phyloP scores from a whole-genome alignment of 805 yeast genomes.

The Candida suzukii region DNA sequence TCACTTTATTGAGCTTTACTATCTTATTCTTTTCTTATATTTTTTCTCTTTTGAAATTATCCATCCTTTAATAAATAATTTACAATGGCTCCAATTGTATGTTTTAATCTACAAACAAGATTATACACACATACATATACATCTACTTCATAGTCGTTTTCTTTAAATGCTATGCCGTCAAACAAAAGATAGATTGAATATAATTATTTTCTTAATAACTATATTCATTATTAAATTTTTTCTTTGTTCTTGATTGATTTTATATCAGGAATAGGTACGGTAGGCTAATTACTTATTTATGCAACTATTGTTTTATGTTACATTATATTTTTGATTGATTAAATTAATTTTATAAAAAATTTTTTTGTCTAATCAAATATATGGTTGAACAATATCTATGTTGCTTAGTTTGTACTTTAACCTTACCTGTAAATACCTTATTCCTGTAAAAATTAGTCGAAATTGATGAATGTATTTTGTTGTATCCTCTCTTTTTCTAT shows the following conservation, averaged over 20 bases:
- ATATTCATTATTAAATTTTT: too few relatives aligned
- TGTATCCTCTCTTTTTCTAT: neutral
- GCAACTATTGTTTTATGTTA: neutral
- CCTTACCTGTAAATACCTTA: neutral
- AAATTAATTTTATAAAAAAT: neutral
- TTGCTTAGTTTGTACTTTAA: too few relatives aligned
- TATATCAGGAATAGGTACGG: constrained; percentile 9
- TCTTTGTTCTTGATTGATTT: constrained; percentile 2
- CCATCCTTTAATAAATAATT: neutral
- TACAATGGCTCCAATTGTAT: constrained; percentile 31
- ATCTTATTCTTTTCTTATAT: neutral
- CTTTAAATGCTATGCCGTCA: constrained; percentile 8
- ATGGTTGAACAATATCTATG: too few relatives aligned
- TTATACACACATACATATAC: neutral
- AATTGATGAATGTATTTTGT: neutral
- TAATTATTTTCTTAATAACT: constrained; percentile 4
- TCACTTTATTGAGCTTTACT: too few relatives aligned
- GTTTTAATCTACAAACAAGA: constrained; percentile 7
- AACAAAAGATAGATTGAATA: constrained; percentile 5
- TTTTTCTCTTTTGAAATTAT: neutral
- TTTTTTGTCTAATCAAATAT: too few relatives aligned
- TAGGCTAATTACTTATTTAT: constrained; percentile 9
- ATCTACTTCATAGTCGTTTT: too few relatives aligned
- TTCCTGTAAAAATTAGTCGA: neutral
- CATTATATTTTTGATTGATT: neutral